Evolutionary conservation across 106 monocot genomes (phyloP).

Genomic region (Dioscorea alata): DNA sequence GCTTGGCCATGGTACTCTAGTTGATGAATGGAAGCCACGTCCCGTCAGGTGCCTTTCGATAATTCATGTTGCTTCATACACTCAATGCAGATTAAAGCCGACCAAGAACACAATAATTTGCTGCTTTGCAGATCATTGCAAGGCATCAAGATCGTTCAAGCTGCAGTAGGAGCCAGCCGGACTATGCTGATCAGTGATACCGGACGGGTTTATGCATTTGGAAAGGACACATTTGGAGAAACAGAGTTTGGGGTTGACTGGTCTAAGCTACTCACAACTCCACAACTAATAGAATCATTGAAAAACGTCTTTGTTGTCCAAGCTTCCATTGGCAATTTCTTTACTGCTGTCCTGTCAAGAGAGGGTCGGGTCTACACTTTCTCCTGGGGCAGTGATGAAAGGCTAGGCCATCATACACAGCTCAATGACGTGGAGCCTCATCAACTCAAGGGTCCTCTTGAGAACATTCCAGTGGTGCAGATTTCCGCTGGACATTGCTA

Average conservation of each 20-base stretch:
- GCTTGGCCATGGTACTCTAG: constrained; percentile 87
- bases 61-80: constrained; percentile 18
- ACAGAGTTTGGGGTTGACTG: constrained; percentile 63
- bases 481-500: constrained; percentile 99
- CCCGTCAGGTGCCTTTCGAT: constrained; percentile 64
- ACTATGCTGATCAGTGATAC: constrained; percentile 97
- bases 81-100: constrained; percentile 13
- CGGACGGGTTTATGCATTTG: constrained; percentile 85
- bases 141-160: constrained; percentile 93
- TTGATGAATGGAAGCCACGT: constrained; percentile 87
- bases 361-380: constrained; percentile 95
- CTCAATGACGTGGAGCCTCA: constrained; percentile 67
- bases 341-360: constrained; percentile 89
- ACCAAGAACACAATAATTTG: constrained; percentile 21
- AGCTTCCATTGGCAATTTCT: constrained; percentile 96
- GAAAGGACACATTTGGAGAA: constrained; percentile 93
- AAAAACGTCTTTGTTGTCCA: constrained; percentile 83
- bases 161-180: constrained; percentile 76
- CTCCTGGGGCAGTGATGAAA: constrained; percentile 85
- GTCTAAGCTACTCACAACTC: constrained; percentile 53
- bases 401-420: constrained; percentile 86
- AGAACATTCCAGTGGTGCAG: constrained; percentile 86
- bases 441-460: constrained; percentile 65
- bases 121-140: constrained; percentile 64
- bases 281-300: constrained; percentile 74